These are phyloP conservation scores for Deakozyma indianensis DNA, from an alignment of 805 yeast genomes.

Conservation along the genomic window DNA sequence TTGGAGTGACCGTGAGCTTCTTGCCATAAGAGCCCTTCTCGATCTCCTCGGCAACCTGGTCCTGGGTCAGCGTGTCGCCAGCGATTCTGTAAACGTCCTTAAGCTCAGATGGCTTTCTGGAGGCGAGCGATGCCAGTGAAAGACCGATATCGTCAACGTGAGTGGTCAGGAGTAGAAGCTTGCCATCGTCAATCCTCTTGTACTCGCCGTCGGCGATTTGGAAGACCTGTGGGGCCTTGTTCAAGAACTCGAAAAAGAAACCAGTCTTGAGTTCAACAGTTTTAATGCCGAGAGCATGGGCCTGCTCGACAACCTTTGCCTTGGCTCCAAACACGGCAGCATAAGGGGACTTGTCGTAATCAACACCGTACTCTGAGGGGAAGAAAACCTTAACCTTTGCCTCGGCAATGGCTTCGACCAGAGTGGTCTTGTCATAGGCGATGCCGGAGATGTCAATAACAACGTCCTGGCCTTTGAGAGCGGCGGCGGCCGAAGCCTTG, in stretches of 20 bases:
- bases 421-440: slow-evolving; percentile 19
- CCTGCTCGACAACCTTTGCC: slow-evolving; percentile 7
- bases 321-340: slow-evolving; percentile 6
- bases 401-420: slow-evolving; percentile 27
- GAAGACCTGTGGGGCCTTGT: not conserved
- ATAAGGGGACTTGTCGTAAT: slow-evolving; percentile 11
- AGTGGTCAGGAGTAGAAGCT: slow-evolving; percentile 9
- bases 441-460: slow-evolving; percentile 31
- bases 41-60: slow-evolving; percentile 8
- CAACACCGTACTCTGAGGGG: slow-evolving; percentile 49
- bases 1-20: slow-evolving; percentile 6
- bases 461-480: slow-evolving; percentile 35
- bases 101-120: slow-evolving; percentile 10
- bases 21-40: slow-evolving; percentile 11
- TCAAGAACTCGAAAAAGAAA: slow-evolving; percentile 9
- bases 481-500: slow-evolving; percentile 8
- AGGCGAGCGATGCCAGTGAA: slow-evolving; percentile 13
- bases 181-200: slow-evolving; percentile 4
- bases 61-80: slow-evolving; percentile 9
- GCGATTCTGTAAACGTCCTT: slow-evolving; percentile 11
- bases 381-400: slow-evolving; percentile 36
- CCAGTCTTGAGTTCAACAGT: slow-evolving; percentile 13
- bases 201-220: not conserved
- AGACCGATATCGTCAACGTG: slow-evolving; percentile 14
- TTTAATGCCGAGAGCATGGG: slow-evolving; percentile 14